These are phyloP conservation scores for Fusarium burgessii DNA, from an alignment of 2,329 filamentous ascomycete genomes.

Conservation along the genomic window DNA sequence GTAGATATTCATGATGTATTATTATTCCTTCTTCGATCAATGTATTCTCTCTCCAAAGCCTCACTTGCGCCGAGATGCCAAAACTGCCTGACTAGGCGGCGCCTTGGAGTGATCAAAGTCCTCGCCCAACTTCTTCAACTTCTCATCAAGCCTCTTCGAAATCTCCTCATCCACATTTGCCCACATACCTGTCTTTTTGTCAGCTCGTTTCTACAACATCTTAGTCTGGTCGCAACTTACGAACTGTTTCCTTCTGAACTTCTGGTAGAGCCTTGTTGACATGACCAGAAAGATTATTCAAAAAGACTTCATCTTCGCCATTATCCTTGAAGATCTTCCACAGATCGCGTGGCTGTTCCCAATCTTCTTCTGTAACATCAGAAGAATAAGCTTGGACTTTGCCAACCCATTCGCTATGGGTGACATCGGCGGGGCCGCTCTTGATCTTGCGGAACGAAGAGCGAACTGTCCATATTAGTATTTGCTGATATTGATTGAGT, in stretches of 20 bases:
- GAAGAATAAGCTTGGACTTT: constrained; percentile 1
- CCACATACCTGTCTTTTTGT: neutral
- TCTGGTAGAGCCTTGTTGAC: constrained; percentile 2
- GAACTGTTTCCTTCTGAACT: neutral
- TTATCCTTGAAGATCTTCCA: constrained; percentile 9
- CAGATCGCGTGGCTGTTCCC: neutral
- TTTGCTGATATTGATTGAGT: accelerated
- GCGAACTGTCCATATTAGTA: neutral
- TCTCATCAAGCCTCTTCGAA: accelerated
- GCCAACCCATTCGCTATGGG: constrained; percentile 4
- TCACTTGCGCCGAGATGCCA: neutral
- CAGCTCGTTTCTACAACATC: neutral
- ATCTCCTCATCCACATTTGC: neutral
- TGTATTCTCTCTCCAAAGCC: too few relatives aligned
- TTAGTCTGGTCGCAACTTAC: neutral
- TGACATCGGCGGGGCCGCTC: neutral
- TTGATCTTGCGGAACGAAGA: neutral
- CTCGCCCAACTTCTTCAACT: neutral
- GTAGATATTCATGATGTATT: too few relatives aligned
- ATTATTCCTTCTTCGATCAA: accelerated
- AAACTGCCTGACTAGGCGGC: neutral
- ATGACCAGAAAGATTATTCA: neutral
- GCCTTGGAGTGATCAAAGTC: neutral
- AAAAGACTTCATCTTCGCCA: neutral
- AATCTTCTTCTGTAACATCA: neutral